Conservation (phyloP, 106 monocot genomes). For the Dendrobium chrysotoxum region DNA sequence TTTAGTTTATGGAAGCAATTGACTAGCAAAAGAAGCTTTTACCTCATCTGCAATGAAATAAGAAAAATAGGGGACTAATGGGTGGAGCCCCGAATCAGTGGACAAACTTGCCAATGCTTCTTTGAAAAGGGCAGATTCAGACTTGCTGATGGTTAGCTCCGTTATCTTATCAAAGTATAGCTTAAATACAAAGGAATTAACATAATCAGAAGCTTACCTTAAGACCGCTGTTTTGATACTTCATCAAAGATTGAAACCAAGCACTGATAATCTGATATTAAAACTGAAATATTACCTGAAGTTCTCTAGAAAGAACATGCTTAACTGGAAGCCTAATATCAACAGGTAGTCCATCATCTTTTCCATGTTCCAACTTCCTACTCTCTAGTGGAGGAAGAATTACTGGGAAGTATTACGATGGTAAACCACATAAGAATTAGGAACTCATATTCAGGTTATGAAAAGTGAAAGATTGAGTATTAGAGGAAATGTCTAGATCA, state of each 20-base stretch:
- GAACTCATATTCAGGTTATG: background rate
- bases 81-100: constrained; percentile 92
- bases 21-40: background rate
- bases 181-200: constrained; percentile 33
- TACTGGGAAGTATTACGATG: constrained; percentile 26
- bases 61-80: constrained; percentile 92
- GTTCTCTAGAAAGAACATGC: constrained; percentile 95
- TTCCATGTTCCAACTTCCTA: constrained; percentile 63
- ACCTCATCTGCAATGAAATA: constrained; percentile 98
- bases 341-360: constrained; percentile 79
- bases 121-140: constrained; percentile 69
- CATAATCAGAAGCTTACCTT: background rate
- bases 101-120: constrained; percentile 83
- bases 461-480: background rate
- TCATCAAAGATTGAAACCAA: background rate
- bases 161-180: constrained; percentile 96
- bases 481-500: background rate
- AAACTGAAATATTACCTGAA: constrained; percentile 52
- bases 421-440: background rate
- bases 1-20: background rate
- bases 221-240: background rate
- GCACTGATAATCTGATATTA: background rate
- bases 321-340: constrained; percentile 95
- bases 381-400: constrained; percentile 46
- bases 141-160: constrained; percentile 57